Conservation (phyloP, 148 eudicot genomes). For the Euryodendron excelsum region DNA sequence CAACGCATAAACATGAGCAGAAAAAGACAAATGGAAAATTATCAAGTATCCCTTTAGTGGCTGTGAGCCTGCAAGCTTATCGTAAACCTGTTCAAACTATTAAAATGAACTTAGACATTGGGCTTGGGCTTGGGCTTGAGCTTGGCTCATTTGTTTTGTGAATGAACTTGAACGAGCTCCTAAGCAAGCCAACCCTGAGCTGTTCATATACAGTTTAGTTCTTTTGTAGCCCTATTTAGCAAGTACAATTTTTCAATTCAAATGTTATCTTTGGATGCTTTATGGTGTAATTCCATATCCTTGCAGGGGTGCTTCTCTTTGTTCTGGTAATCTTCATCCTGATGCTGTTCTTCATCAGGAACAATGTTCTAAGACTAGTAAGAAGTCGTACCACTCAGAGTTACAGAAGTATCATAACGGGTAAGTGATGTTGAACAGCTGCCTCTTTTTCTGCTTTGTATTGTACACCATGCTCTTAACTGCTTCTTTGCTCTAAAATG, state of each 20-base stretch:
- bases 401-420: constrained; percentile 67
- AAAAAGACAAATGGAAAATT: too few species aligned
- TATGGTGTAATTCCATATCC: constrained; percentile 12
- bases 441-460: neutral
- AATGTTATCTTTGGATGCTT: constrained; percentile 8
- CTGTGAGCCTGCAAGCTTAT: neutral
- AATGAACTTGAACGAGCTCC: neutral
- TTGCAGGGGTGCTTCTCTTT: constrained; percentile 72
- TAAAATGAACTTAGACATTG: neutral
- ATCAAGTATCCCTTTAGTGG: too few species aligned
- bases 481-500: constrained; percentile 6
- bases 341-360: constrained; percentile 62
- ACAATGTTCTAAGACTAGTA: constrained; percentile 48
- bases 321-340: constrained; percentile 78
- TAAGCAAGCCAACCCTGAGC: neutral
- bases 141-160: too few species aligned
- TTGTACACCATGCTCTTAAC: neutral
- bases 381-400: constrained; percentile 64
- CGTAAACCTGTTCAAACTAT: neutral
- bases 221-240: neutral
- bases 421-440: constrained; percentile 35
- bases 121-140: too few species aligned
- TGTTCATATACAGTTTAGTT: neutral
- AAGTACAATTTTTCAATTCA: neutral
- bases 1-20: too few species aligned